These are phyloP conservation scores for Teunomyces atbi DNA, from an alignment of 805 yeast species.

Conservation along the genomic window DNA sequence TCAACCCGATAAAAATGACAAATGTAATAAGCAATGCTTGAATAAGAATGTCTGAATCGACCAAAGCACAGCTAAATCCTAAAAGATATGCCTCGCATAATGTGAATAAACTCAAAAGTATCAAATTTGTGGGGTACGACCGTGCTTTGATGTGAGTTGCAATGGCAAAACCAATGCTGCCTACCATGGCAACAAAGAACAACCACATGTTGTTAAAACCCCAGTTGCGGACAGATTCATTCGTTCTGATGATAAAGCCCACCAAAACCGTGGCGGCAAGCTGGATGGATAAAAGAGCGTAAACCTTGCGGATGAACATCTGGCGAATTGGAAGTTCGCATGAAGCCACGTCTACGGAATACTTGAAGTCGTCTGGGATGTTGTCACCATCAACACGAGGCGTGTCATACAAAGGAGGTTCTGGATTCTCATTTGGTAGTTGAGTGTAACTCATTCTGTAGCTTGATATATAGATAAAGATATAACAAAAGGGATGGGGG, in stretches of 20 bases:
- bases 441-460: slow-evolving; percentile 4
- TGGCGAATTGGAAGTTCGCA: slow-evolving; percentile 76
- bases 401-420: slow-evolving; percentile 21
- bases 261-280: slow-evolving; percentile 58
- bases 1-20: slow-evolving; percentile 71
- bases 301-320: slow-evolving; percentile 75
- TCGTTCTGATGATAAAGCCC: slow-evolving; percentile 50
- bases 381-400: slow-evolving; percentile 33
- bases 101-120: slow-evolving; percentile 66
- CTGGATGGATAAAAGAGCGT: slow-evolving; percentile 66
- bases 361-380: slow-evolving; percentile 78
- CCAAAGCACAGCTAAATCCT: slow-evolving; percentile 63
- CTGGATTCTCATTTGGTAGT: slow-evolving; percentile 7
- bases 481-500: neutral
- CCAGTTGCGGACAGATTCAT: slow-evolving; percentile 50
- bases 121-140: slow-evolving; percentile 65
- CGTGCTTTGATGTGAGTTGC: slow-evolving; percentile 63
- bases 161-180: slow-evolving; percentile 62
- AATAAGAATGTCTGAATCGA: slow-evolving; percentile 61
- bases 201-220: slow-evolving; percentile 58
- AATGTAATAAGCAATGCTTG: slow-evolving; percentile 71
- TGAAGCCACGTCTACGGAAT: slow-evolving; percentile 70
- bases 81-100: slow-evolving; percentile 69
- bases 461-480: neutral
- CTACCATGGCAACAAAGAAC: slow-evolving; percentile 53